Evolutionary conservation across 352 stramenopile species (phyloP), one percentile per base, ranked within the genome.

Genomic region (Globisporangium camurandrum): DNA sequence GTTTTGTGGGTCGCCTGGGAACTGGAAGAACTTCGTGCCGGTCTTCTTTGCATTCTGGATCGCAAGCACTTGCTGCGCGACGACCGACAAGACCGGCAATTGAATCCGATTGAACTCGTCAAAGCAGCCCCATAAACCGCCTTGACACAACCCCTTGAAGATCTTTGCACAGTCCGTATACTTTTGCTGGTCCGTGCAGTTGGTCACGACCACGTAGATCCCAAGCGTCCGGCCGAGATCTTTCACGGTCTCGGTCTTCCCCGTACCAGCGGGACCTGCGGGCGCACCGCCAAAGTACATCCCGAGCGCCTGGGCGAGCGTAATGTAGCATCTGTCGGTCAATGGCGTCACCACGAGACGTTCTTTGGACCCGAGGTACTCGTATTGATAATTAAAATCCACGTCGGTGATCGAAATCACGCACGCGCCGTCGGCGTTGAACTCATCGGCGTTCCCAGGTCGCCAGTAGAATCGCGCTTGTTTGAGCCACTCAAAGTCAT

Each of bases 401-500:
- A 98, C 94, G 58, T 99, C 95, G 0, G 95, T 98, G 57, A 99
- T 98, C 27, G 86, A 95, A 49, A 99, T 98, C 14, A 98, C 88
- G 47, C 93, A 97, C 4, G 95, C 88, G 30, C 95, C 96, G 52
- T 98, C 92, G 23, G 76, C 77, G 40, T 93, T 97, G 43, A 96
- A 95, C 55, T 98, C 94, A 52, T 99, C 96, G 0, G 66, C 62
- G 46, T 91, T 93, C 49, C 93, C 97, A 7, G 88, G 76, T 22
- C 95, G 81, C 95, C 95, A 99, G 61, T 99, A 98, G 57, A 99
- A 99, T 10, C 96, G 82, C n/a, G 93, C 95, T 64, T 99, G 96
- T 63, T 99, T 99, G 41, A 98, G 89, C 96, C 96, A 99, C 58
- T 99, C 95, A 59, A 99, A 99, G 63, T 98, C 95, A 62, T 98